Base-by-base conservation (phyloP, 1,139 yeast genomes). In the Suhomyces guaymorum region DNA sequence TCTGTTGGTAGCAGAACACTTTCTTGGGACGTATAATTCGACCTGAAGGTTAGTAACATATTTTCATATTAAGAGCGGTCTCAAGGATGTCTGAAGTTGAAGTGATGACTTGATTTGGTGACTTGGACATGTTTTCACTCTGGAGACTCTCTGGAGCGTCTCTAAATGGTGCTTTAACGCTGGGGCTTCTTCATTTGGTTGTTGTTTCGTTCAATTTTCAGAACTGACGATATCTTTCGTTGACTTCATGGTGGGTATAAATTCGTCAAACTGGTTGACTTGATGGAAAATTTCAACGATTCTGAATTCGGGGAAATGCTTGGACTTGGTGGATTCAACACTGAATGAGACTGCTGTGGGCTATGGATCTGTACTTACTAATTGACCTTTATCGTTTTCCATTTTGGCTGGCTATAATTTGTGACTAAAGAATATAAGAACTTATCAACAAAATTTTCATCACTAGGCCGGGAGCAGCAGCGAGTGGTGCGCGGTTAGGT, bases 1-100 rank as follows among this genome's bases (percentile, higher is more conserved):
- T 82, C 97, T 90, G 97, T 89, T 90, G 78, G 98, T 89, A 69
- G 98, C 99, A 77, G 97, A 92, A 82, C 99, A 92, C 82, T 92
- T 92, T 86, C 98, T 88, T 82, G 99, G 99, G 77, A 92, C 96
- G 95, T 92, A 92, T 77, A 92, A 90, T 83, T 94, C 99, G 77
- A 92, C 96, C 96, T 88, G 42, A 41, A 44, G 31, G 68, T 62
- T 65, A 62, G 70, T 63, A 62, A 10, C 10, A 11, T 7, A 11
- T n/a, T 4, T 5, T 7, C n/a, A 17, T 26, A 15, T 16, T 26
- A 9, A 7, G 20, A 18, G 9, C 9, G 20, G 8, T 9, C 8
- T 18, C 20, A 9, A 6, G 7, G 20, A 12, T n/a, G n/a, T n/a
- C n/a, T n/a, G n/a, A n/a, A n/a, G n/a, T n/a, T n/a, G n/a, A n/a